Percentiles rank a stretch among this genome's conserved stretches.
Conservation (phyloP, 768 basidiomycete species). For the Punctularia strigosozonata region DNA sequence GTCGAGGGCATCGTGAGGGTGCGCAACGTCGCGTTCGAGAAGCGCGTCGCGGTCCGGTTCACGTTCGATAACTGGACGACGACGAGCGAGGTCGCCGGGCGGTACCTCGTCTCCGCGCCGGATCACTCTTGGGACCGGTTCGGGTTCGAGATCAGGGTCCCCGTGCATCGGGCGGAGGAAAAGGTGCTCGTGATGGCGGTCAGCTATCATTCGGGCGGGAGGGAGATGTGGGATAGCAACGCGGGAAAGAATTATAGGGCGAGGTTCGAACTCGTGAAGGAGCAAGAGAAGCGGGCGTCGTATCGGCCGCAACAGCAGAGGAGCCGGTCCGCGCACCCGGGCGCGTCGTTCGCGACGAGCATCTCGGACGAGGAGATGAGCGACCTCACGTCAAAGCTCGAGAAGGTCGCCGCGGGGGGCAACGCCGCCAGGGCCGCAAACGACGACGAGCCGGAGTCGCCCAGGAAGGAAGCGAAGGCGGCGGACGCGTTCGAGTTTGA, state of each 20-base stretch:
- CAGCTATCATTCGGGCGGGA: conserved; percentile 54
- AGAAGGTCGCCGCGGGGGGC: conserved; percentile 39
- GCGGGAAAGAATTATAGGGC: conserved; percentile 65
- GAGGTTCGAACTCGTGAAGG: conserved; percentile 37
- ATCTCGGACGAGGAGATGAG: conserved; percentile 32
- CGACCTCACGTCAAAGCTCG: conserved; percentile 54
- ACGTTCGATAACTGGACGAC: conserved; percentile 96
- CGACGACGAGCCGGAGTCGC: conserved; percentile 6
- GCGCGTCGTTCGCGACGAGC: conserved; percentile 19
- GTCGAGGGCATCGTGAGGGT: conserved; percentile 72
- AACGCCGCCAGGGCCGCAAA: conserved; percentile 18
- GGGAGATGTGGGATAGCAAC: conserved; percentile 94
- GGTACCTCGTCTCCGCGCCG: conserved; percentile 38
- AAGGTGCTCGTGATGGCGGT: conserved; percentile 76
- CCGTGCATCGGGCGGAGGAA: conserved; percentile 70
- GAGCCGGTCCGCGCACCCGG: no score
- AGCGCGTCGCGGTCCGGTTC: conserved; percentile 81
- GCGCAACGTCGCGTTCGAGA: conserved; percentile 78
- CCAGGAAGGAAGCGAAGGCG: conserved; percentile 3
- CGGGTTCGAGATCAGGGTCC: conserved; percentile 61
- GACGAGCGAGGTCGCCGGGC: conserved; percentile 82
- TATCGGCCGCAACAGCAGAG: no score
- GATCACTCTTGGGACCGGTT: conserved; percentile 54
- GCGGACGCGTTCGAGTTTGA: conserved; percentile 14
- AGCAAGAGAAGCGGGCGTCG: conserved; percentile 12